These are phyloP conservation scores for Cochlearia excelsa DNA, from an alignment of 345 rosid species.

Conservation along the genomic window DNA sequence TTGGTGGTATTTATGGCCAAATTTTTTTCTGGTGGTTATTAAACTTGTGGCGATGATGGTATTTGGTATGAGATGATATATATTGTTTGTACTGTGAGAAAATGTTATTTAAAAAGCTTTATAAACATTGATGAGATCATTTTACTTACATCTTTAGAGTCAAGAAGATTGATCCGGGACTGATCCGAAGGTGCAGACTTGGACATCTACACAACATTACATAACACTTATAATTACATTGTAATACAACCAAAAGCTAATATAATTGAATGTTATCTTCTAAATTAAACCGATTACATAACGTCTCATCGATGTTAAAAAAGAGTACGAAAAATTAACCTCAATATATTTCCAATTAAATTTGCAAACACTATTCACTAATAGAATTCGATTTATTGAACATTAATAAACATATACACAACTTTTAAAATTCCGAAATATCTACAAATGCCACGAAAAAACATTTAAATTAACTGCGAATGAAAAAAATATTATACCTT, in stretches of 20 bases:
- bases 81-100: background rate
- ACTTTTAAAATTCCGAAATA: background rate
- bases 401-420: background rate
- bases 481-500: slow-evolving; percentile 46
- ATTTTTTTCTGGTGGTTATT: no score
- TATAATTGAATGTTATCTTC: no score
- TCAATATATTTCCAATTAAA: background rate
- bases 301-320: background rate
- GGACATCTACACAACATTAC: slow-evolving; percentile 70
- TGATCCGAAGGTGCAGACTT: slow-evolving; percentile 93
- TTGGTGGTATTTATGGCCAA: no score
- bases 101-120: background rate
- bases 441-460: background rate
- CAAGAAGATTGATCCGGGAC: slow-evolving; percentile 92
- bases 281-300: no score
- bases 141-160: slow-evolving; percentile 79
- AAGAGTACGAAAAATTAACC: background rate
- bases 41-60: no score
- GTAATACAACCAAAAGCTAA: no score
- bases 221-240: background rate
- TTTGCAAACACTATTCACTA: background rate
- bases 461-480: slow-evolving; percentile 5
- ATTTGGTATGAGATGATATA: background rate
- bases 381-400: background rate
- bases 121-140: slow-evolving; percentile 19